phyloP scores from a whole-genome alignment of 1,284 basidiomycete species.

The Cutaneotrichosporon sp. region DNA sequence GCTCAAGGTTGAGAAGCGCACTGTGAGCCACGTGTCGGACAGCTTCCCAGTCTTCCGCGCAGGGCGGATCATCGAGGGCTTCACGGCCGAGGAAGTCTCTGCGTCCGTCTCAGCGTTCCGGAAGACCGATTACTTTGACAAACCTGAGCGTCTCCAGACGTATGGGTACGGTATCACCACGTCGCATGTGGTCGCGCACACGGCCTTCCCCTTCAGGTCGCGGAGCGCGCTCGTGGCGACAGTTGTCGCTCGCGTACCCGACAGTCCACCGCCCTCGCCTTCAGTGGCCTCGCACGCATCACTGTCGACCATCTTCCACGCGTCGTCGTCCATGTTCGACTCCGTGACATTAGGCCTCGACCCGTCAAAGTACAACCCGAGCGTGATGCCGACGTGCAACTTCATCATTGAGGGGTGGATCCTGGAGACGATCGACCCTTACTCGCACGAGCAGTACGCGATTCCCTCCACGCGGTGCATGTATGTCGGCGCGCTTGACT shows the following conservation, averaged over 20 bases:
- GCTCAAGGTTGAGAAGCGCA: conserved; percentile 72
- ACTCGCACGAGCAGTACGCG: conserved; percentile 88
- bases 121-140: conserved; percentile 57
- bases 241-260: conserved; percentile 65
- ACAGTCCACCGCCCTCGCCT: conserved; percentile 53
- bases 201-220: conserved; percentile 86
- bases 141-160: conserved; percentile 67
- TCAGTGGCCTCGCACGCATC: conserved; percentile 51
- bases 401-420: conserved; percentile 94
- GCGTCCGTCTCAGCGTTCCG: conserved; percentile 63
- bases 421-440: conserved; percentile 93
- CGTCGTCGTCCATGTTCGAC: conserved; percentile 70
- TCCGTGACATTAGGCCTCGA: conserved; percentile 60
- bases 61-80: conserved; percentile 88
- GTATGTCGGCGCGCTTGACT: conserved; percentile 83
- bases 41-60: conserved; percentile 82
- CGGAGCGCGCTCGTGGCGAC: conserved; percentile 81
- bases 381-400: conserved; percentile 71
- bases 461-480: conserved; percentile 93
- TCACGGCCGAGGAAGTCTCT: conserved; percentile 87
- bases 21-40: conserved; percentile 73
- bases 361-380: conserved; percentile 73
- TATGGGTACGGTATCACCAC: conserved; percentile 74
- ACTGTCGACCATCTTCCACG: conserved; percentile 64
- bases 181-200: conserved; percentile 57